Conservation (phyloP, 495 filamentous ascomycete genomes). For the Opeltia flavorubescens region DNA sequence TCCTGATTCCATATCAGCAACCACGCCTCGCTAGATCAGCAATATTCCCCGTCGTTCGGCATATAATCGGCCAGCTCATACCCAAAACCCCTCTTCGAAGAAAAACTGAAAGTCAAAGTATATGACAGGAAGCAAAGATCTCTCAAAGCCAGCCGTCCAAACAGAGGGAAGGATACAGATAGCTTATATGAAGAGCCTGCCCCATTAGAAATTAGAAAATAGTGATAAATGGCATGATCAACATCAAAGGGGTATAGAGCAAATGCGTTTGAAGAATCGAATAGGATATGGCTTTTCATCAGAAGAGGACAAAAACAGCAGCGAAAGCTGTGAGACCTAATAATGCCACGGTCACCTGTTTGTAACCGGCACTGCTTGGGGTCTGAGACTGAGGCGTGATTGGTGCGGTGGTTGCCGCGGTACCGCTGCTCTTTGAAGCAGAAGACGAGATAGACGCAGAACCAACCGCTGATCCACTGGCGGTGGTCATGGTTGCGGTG, state of each 20-base stretch:
- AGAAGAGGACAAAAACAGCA: background rate
- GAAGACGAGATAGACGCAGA: background rate
- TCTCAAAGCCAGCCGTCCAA: background rate
- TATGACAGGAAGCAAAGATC: background rate
- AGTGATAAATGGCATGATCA: constrained; percentile 1
- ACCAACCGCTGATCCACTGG: background rate
- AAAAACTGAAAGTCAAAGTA: background rate
- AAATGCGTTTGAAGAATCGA: background rate
- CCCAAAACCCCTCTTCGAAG: background rate
- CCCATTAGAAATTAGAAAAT: constrained; percentile 1
- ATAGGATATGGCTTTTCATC: background rate
- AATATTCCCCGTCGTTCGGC: background rate
- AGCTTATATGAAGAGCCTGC: background rate
- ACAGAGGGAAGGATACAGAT: background rate
- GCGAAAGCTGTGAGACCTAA: constrained; percentile 1
- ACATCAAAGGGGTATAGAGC: background rate
- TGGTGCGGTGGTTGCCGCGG: constrained; percentile 6
- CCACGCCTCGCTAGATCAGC: background rate
- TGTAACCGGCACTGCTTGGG: background rate
- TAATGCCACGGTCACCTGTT: background rate
- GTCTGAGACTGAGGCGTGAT: background rate
- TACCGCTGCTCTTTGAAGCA: background rate
- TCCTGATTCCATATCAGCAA: no score
- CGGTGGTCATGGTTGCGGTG: constrained; percentile 14
- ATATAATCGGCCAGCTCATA: background rate